Evolutionary conservation across 345 rosid species (phyloP).

Genomic region (Euclidium syriacum): DNA sequence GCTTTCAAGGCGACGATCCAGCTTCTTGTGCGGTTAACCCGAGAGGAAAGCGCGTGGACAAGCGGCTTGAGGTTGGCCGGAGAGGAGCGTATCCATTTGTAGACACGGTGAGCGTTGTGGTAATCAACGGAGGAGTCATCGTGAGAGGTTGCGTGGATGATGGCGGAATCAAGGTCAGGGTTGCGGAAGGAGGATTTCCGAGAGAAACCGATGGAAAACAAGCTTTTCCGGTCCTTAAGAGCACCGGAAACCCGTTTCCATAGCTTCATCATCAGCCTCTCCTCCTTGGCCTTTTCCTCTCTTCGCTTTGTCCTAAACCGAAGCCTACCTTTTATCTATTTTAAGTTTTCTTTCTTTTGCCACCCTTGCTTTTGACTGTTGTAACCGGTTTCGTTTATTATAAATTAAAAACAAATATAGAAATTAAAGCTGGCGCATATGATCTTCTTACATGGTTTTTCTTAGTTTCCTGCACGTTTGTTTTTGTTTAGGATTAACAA

Average conservation of each 20-base stretch:
- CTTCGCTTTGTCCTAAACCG: neutral
- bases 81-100: slow-evolving; percentile 61
- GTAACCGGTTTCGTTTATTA: slow-evolving; percentile 25
- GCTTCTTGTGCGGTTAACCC: slow-evolving; percentile 55
- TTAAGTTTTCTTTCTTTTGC: slow-evolving; percentile 17
- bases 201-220: slow-evolving; percentile 38
- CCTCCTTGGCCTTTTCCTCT: neutral
- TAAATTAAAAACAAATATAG: slow-evolving; percentile 13
- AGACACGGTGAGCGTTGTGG: slow-evolving; percentile 54
- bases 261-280: slow-evolving; percentile 44
- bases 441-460: slow-evolving; percentile 14
- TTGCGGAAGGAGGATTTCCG: slow-evolving; percentile 31
- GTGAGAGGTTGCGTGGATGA: slow-evolving; percentile 83
- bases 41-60: slow-evolving; percentile 37
- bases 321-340: slow-evolving; percentile 12
- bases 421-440: slow-evolving; percentile 16
- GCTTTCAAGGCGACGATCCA: slow-evolving; percentile 85
- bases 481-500: too few relatives aligned
- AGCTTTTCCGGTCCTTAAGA: slow-evolving; percentile 71
- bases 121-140: slow-evolving; percentile 54
- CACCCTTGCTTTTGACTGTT: slow-evolving; percentile 18
- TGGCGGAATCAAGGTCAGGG: slow-evolving; percentile 56
- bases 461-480: slow-evolving; percentile 25
- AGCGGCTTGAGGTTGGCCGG: slow-evolving; percentile 55
- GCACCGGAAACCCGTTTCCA: slow-evolving; percentile 71